Conservation (phyloP, 371 early-diverging fungal genomes). For the Mycotypha africana region DNA sequence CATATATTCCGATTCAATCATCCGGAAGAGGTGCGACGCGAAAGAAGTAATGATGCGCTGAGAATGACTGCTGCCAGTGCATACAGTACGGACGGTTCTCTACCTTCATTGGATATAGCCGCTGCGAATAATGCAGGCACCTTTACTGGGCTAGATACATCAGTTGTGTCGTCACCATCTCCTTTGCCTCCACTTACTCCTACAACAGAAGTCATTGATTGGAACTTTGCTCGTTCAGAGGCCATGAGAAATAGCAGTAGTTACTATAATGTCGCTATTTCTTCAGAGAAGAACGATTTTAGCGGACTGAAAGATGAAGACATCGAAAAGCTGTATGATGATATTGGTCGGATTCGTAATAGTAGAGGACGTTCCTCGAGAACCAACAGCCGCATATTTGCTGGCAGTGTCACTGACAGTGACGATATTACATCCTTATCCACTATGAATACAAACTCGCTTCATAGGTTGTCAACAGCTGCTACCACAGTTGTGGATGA, state of each 20-base stretch:
- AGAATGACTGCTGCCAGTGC: conserved; percentile 16
- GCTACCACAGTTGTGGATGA: conserved; percentile 33
- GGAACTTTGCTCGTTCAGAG: conserved; percentile 75
- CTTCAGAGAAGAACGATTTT: conserved; percentile 35
- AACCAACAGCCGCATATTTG: conserved; percentile 38
- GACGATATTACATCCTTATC: conserved; percentile 50
- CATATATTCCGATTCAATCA: conserved; percentile 86
- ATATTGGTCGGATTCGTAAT: conserved; percentile 46
- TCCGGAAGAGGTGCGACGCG: conserved; percentile 80
- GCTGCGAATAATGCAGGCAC: conserved; percentile 1
- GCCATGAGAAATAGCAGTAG: conserved; percentile 53
- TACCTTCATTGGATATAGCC: neutral
- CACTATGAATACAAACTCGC: conserved; percentile 14
- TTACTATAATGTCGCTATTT: conserved; percentile 16
- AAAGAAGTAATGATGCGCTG: conserved; percentile 54
- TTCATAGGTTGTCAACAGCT: conserved; percentile 14
- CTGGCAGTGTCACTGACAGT: conserved; percentile 44
- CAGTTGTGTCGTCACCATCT: too few relatives aligned
- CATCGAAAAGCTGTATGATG: conserved; percentile 53
- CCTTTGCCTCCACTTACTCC: too few relatives aligned
- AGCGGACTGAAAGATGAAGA: conserved; percentile 53
- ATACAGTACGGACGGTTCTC: neutral
- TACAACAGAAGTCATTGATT: conserved; percentile 58
- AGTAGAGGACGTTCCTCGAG: conserved; percentile 46
- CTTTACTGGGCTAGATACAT: conserved; percentile 31